Evolutionary conservation across 1,284 basidiomycete genomes (phyloP).

Genomic region (Marasmius tenuissimus): DNA sequence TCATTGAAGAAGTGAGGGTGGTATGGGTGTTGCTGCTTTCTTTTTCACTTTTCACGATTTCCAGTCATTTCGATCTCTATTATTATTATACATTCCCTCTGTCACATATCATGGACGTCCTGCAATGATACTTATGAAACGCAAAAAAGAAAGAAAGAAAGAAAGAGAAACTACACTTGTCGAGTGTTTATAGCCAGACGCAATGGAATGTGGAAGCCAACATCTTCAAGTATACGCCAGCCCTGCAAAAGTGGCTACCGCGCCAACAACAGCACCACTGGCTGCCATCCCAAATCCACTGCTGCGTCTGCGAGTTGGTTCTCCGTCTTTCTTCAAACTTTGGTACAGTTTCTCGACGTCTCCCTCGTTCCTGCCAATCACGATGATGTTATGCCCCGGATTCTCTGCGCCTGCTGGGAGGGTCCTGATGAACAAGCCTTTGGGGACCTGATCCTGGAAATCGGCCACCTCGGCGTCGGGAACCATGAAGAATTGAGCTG

Average conservation of each 20-base stretch:
- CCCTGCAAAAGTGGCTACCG: conserved; percentile 41
- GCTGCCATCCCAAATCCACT: conserved; percentile 32
- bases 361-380: conserved; percentile 45
- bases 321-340: conserved; percentile 32
- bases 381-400: conserved; percentile 38
- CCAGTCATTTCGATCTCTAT: neutral
- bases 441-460: conserved; percentile 23
- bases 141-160: too few species aligned
- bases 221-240: conserved; percentile 36
- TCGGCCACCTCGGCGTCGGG: conserved; percentile 39
- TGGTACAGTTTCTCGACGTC: conserved; percentile 36
- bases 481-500: conserved; percentile 47
- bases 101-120: too few species aligned
- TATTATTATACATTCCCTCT: neutral
- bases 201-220: too few species aligned
- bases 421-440: conserved; percentile 4
- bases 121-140: too few species aligned
- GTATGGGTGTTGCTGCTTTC: neutral
- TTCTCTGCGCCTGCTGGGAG: conserved; percentile 31
- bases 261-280: conserved; percentile 41
- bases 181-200: neutral
- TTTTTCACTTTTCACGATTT: neutral
- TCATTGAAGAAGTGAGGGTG: conserved; percentile 47
- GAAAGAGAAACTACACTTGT: neutral
- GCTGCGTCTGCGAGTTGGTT: conserved; percentile 18